phyloP scores from a whole-genome alignment of 2,329 filamentous ascomycete species.

The Phaeosphaeriaceae sp. region DNA sequence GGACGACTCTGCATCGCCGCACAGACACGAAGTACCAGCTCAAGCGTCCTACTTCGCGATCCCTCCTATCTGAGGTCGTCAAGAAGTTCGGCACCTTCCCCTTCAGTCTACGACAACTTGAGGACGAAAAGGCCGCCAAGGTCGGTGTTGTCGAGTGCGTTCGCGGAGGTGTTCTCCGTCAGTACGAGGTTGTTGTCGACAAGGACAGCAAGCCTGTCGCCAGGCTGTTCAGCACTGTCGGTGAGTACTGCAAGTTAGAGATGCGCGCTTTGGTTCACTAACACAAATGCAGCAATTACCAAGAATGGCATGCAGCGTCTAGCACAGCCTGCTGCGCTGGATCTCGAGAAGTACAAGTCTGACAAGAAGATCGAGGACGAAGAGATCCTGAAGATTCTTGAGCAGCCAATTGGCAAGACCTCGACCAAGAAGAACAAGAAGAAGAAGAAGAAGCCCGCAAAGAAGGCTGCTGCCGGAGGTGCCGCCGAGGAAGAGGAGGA shows the following conservation, averaged over 20 bases:
- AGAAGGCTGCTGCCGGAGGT: conserved; percentile 65
- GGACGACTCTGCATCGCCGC: conserved; percentile 90
- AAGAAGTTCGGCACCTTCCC: conserved; percentile 98
- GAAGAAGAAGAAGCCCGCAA: conserved; percentile 75
- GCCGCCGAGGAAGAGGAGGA: conserved; percentile 55
- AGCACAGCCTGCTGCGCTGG: conserved; percentile 76
- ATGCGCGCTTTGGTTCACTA: conserved; percentile 10
- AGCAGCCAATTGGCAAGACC: conserved; percentile 76
- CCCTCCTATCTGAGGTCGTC: conserved; percentile 91
- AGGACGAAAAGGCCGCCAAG: conserved; percentile 95
- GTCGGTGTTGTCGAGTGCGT: conserved; percentile 97
- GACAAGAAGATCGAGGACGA: conserved; percentile 98
- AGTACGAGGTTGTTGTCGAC: conserved; percentile 95
- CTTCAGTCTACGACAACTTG: conserved; percentile 95
- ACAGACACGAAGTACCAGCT: conserved; percentile 90
- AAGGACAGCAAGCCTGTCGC: conserved; percentile 87
- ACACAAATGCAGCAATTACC: conserved; percentile 74
- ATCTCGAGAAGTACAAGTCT: conserved; percentile 84
- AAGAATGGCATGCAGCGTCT: conserved; percentile 96
- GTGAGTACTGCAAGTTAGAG: conserved; percentile 66
- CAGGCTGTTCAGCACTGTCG: conserved; percentile 87
- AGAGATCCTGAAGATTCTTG: conserved; percentile 92
- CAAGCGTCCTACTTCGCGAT: conserved; percentile 92
- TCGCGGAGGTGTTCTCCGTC: conserved; percentile 87
- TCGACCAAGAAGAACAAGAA: conserved; percentile 84